Conservation (phyloP, 441 rosid species). For the Populus hybrid region DNA sequence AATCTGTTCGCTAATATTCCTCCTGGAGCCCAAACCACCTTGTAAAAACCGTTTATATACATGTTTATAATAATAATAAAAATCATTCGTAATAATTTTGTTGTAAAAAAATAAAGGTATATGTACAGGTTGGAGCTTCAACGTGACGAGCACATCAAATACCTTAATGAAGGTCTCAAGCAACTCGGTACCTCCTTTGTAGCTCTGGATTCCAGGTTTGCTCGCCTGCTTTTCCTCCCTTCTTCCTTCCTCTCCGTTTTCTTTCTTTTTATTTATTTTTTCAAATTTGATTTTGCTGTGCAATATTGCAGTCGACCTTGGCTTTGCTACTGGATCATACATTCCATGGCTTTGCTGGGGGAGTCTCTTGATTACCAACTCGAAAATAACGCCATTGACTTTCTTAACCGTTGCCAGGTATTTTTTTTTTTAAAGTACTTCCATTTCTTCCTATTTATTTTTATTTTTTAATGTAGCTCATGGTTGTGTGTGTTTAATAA, state of each 20-base stretch:
- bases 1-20: conserved; percentile 46
- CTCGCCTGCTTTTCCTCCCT: neutral
- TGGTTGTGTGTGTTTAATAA: neutral
- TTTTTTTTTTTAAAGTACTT: neutral
- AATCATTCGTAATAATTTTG: neutral
- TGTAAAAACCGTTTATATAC: conserved; percentile 28
- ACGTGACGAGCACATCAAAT: conserved; percentile 67
- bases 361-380: conserved; percentile 56
- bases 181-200: conserved; percentile 59
- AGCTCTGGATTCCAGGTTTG: conserved; percentile 75
- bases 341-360: conserved; percentile 78
- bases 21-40: conserved; percentile 35
- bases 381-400: conserved; percentile 52
- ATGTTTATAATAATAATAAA: too few species aligned
- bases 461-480: neutral
- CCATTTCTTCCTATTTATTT: neutral
- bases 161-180: conserved; percentile 56
- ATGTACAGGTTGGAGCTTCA: conserved; percentile 62
- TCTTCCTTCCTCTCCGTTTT: neutral
- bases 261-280: neutral
- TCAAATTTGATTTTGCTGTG: neutral
- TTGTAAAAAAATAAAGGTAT: neutral
- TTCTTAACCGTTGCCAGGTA: conserved; percentile 85
- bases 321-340: conserved; percentile 95
- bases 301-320: conserved; percentile 69